A percentile compares a stretch with the other conserved stretches of the same genome.
phyloP scores from a whole-genome alignment of 768 basidiomycete species.

The Podaxis sp. region DNA sequence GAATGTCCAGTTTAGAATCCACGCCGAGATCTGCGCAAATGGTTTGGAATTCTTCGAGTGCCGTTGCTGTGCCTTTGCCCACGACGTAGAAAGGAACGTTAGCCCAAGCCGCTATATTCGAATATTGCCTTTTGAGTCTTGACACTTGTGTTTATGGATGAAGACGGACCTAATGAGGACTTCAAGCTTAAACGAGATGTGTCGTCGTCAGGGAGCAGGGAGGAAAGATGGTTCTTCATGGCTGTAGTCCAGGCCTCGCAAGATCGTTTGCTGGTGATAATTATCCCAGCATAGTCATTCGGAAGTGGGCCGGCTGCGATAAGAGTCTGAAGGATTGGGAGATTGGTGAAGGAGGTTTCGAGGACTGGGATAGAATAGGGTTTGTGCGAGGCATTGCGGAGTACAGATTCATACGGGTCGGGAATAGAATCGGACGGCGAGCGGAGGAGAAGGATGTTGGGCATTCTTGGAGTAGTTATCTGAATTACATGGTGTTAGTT shows the following conservation, averaged over 20 bases:
- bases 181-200: background rate
- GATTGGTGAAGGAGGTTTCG: slow-evolving; percentile 60
- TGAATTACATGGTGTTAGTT: background rate
- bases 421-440: slow-evolving; percentile 34
- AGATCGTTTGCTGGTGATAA: slow-evolving; percentile 78
- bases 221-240: slow-evolving; percentile 24
- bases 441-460: slow-evolving; percentile 45
- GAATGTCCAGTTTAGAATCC: slow-evolving; percentile 26
- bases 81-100: slow-evolving; percentile 76
- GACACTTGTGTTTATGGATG: background rate
- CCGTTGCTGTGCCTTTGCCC: slow-evolving; percentile 60
- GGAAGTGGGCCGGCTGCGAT: slow-evolving; percentile 37
- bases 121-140: background rate
- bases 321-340: slow-evolving; percentile 41
- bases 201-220: background rate
- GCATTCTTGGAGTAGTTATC: slow-evolving; percentile 21
- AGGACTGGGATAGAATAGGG: slow-evolving; percentile 69
- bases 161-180: slow-evolving; percentile 22
- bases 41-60: slow-evolving; percentile 36
- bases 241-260: slow-evolving; percentile 69
- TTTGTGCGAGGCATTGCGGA: slow-evolving; percentile 47
- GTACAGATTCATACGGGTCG: slow-evolving; percentile 62
- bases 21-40: slow-evolving; percentile 12
- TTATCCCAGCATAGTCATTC: slow-evolving; percentile 51
- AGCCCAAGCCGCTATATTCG: slow-evolving; percentile 45